Conservation (phyloP, 2,329 filamentous ascomycete genomes). For the Pestalotiopsis fici region DNA sequence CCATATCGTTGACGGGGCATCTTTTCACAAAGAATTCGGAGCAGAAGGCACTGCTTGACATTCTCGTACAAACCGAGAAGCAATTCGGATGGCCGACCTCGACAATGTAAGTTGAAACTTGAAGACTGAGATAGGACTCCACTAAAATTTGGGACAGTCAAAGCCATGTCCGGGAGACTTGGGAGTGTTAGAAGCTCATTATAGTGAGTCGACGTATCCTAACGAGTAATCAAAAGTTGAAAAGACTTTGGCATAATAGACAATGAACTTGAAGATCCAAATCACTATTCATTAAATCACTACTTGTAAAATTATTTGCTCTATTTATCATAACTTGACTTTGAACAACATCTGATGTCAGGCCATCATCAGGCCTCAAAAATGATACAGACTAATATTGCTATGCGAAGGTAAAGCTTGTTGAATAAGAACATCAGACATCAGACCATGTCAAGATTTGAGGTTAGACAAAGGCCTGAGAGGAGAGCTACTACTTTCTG, state of each 20-base stretch:
- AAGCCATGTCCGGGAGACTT: not conserved
- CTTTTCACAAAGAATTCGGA: constrained; percentile 31
- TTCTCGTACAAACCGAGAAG: constrained; percentile 30
- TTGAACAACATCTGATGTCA: not conserved
- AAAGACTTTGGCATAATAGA: not conserved
- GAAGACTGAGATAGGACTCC: too few species aligned
- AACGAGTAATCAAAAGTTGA: not conserved
- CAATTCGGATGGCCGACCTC: constrained; percentile 16
- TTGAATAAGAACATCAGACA: not conserved
- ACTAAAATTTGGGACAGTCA: not conserved
- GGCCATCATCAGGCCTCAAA: not conserved
- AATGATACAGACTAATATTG: not conserved
- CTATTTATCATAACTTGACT: not conserved
- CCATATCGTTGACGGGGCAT: constrained; percentile 32
- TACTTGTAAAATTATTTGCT: not conserved
- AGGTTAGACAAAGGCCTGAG: not conserved
- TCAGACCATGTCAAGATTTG: not conserved
- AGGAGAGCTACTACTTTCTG: too few species aligned
- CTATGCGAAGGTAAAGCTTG: not conserved
- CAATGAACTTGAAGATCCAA: not conserved
- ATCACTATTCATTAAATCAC: not conserved
- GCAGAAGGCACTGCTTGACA: constrained; percentile 30
- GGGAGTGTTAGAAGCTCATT: not conserved
- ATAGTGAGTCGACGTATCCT: too few species aligned
- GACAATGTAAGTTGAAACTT: not conserved